These are phyloP conservation scores for Solanum rostratum DNA, from an alignment of 257 asterid species.

Conservation along the genomic window DNA sequence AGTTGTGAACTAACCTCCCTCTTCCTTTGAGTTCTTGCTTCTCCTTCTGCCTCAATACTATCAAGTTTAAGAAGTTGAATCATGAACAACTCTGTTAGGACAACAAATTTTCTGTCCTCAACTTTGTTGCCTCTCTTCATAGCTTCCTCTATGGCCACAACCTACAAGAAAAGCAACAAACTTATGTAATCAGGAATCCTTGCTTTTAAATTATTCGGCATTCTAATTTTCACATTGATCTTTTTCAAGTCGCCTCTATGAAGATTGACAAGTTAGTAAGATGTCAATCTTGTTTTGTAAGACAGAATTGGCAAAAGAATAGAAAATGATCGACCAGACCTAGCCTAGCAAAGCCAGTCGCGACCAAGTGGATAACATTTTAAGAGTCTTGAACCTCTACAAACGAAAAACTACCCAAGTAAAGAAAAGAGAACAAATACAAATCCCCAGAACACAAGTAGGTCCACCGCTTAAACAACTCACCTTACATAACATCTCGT, in stretches of 20 bases:
- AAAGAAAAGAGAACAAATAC: too few species aligned
- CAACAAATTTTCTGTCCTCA: constrained; percentile 9
- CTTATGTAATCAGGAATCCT: not conserved
- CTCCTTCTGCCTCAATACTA: constrained; percentile 15
- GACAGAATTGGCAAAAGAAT: not conserved
- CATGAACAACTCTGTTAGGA: constrained; percentile 19
- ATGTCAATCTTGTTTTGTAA: not conserved
- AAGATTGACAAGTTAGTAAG: not conserved
- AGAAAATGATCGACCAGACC: not conserved
- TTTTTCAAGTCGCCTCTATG: not conserved
- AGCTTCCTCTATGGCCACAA: constrained; percentile 7
- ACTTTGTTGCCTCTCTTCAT: constrained; percentile 4
- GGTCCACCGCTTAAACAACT: too few species aligned
- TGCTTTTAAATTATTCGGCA: not conserved
- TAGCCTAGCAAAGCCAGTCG: not conserved
- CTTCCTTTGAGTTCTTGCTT: constrained; percentile 13
- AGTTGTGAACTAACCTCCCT: constrained; percentile 9
- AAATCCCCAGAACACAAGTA: too few species aligned
- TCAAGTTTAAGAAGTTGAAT: constrained; percentile 18
- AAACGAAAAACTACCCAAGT: too few species aligned
- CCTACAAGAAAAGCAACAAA: not conserved
- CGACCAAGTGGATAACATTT: not conserved
- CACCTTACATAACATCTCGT: not conserved
- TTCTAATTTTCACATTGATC: not conserved
- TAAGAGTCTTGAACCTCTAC: too few species aligned